Evolutionary conservation across 2,329 filamentous ascomycete genomes (phyloP), one percentile per base, ranked within the genome.

Genomic region (Zasmidium citrigriseum): DNA sequence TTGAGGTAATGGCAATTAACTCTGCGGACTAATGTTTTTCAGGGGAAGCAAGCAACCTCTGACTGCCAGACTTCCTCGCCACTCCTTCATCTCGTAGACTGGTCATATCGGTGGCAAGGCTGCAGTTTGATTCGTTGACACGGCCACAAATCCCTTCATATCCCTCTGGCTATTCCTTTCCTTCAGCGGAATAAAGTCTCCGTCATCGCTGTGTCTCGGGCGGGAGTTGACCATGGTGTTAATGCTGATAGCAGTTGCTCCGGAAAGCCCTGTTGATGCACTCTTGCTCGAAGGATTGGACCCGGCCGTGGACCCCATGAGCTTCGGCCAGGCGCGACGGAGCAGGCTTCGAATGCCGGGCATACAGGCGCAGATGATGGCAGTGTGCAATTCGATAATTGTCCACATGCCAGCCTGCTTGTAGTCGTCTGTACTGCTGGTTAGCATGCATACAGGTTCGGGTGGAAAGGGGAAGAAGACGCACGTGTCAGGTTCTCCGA

Each of bases 331-430:
- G 22, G 46, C n/a, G 4, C 46, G 46, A 22, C 46, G 7, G 21
- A 48, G 22, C 9, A 48, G 46, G 18, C 54, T 58, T 5, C 50
- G 24, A 22, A 53, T 48, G 11, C 38, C 55, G 14, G 55, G 49
- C 50, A 58, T 54, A 25, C 38, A 54, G 20, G 51, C 51, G 23
- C 38, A 54, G 21, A 54, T 23, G 12, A 54, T 38, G 29, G 29
- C 51, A 16, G 20, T 54, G 38, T 48, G 7, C 3, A 48, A 24
- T 34, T 54, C 38, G 12, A 54, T 50, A 20, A 58, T 41, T 16
- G 55, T 23, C 50, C 55, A 50, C 24, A 27, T 53, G n/a, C 50
- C 49, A 2, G 29, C 25, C 3, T 23, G 3, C 23, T 47, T 48
- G 24, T 55, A 55, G 25, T 55, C 44, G 27, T n/a, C n/a, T n/a